Percentiles rank a stretch among this genome's conserved stretches.
Conservation (phyloP, 106 monocot species). For the Triglochin maritima region DNA sequence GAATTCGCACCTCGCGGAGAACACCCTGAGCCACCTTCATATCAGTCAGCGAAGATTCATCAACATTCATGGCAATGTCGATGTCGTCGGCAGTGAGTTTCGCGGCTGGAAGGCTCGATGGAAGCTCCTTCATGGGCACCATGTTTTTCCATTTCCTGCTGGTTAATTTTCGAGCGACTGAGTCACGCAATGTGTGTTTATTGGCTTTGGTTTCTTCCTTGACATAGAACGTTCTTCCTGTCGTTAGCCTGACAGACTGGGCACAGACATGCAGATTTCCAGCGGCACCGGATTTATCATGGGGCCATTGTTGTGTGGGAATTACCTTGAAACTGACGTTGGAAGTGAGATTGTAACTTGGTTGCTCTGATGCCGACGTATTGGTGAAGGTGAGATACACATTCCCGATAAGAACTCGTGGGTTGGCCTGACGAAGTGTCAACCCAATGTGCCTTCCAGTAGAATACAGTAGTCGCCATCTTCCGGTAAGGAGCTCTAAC, state of each 20-base stretch:
- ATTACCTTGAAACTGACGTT: conserved; percentile 68
- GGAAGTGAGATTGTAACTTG: conserved; percentile 28
- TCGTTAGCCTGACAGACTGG: conserved; percentile 16
- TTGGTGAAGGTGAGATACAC: conserved; percentile 47
- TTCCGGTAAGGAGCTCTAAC: conserved; percentile 56
- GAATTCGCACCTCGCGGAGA: conserved; percentile 56
- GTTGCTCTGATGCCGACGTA: conserved; percentile 9
- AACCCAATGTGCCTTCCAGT: conserved; percentile 85
- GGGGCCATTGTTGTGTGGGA: conserved; percentile 56
- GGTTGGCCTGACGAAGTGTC: conserved; percentile 68
- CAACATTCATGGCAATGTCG: conserved; percentile 45
- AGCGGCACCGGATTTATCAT: conserved; percentile 63
- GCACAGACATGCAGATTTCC: conserved; percentile 35
- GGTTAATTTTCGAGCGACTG: conserved; percentile 13
- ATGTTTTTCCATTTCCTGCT: conserved; percentile 40
- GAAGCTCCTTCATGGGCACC: conserved; percentile 29
- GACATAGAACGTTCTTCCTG: conserved; percentile 49
- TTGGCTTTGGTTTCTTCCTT: conserved; percentile 23
- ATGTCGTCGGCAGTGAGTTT: conserved; percentile 38
- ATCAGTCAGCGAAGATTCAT: conserved; percentile 6
- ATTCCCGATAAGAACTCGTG: conserved; percentile 45
- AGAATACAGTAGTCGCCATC: conserved; percentile 88
- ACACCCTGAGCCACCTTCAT: conserved; percentile 21
- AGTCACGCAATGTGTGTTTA: conserved; percentile 17
- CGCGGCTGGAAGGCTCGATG: conserved; percentile 52